Percentiles rank a stretch among this genome's conserved stretches.
Evolutionary conservation across 352 stramenopile genomes (phyloP).

Genomic region (Phytophthora aleatoria): DNA sequence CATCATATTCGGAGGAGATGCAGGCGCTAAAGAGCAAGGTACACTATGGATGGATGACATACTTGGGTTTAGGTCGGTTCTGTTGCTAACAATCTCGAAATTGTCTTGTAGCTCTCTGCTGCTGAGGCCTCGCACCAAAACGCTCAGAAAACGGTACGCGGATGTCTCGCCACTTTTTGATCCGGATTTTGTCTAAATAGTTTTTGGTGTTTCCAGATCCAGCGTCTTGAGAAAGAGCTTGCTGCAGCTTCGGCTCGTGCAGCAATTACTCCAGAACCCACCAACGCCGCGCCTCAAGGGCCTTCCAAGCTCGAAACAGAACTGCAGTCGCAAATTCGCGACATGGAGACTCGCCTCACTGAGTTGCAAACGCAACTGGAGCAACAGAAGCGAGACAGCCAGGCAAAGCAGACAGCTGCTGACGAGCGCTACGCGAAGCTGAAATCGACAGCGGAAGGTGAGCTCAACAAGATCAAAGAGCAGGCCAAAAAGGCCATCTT

Average conservation of each 20-base stretch:
- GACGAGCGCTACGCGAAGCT: conserved; percentile 80
- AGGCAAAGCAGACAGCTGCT: conserved; percentile 53
- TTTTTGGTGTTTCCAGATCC: conserved; percentile 42
- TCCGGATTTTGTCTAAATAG: background rate
- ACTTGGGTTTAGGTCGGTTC: background rate
- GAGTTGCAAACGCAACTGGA: conserved; percentile 52
- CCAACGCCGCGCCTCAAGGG: conserved; percentile 30
- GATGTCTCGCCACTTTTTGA: background rate
- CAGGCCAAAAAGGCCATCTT: conserved; percentile 89
- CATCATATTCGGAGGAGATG: conserved; percentile 46
- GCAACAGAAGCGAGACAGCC: conserved; percentile 49
- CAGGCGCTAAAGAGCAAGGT: conserved; percentile 66
- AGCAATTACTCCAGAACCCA: conserved; percentile 39
- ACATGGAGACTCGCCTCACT: conserved; percentile 41
- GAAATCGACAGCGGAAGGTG: conserved; percentile 71
- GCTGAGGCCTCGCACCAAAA: conserved; percentile 37
- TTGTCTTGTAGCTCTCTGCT: conserved; percentile 42
- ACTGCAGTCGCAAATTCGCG: conserved; percentile 45
- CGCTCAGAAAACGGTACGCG: conserved; percentile 57
- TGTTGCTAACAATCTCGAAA: background rate
- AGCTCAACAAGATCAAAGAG: conserved; percentile 87
- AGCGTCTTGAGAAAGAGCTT: conserved; percentile 65
- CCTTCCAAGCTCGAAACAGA: conserved; percentile 41
- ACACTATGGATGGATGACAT: background rate
- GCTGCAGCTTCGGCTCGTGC: conserved; percentile 32